phyloP scores from a whole-genome alignment of 495 filamentous ascomycete species.

The Podospora fimiseda region DNA sequence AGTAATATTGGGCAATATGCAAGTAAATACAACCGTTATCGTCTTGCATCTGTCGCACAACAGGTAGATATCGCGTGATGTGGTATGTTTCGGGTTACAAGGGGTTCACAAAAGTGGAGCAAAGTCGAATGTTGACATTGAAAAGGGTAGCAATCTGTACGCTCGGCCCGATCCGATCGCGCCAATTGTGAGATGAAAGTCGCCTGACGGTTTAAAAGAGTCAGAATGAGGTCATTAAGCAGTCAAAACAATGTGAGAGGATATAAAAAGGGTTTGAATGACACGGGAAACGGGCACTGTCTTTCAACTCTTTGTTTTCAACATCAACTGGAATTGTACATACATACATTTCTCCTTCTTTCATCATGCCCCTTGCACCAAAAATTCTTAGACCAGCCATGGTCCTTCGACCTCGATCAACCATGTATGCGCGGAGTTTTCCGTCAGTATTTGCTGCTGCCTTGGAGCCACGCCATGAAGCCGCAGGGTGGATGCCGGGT shows the following conservation, averaged over 20 bases:
- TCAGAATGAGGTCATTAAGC: background rate
- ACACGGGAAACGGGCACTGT: no score
- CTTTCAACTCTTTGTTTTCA: no score
- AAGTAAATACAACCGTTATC: no score
- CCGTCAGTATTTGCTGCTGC: no score
- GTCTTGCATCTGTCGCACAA: no score
- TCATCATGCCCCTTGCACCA: background rate
- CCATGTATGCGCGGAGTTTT: background rate
- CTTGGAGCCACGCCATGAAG: background rate
- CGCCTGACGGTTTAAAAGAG: background rate
- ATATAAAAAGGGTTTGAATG: background rate
- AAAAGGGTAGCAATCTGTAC: background rate
- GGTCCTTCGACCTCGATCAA: background rate
- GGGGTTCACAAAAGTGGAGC: background rate
- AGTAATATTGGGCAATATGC: no score
- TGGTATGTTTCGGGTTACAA: background rate
- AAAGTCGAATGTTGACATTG: background rate
- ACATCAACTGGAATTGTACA: no score
- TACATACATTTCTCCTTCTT: no score
- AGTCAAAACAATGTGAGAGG: no score
- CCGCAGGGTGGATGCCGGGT: background rate
- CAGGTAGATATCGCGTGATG: background rate
- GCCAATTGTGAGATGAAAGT: no score
- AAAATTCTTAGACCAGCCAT: background rate
- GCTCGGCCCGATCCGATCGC: background rate